phyloP scores from a whole-genome alignment of 2,329 filamentous ascomycete species.

The Blastomyces silverae region DNA sequence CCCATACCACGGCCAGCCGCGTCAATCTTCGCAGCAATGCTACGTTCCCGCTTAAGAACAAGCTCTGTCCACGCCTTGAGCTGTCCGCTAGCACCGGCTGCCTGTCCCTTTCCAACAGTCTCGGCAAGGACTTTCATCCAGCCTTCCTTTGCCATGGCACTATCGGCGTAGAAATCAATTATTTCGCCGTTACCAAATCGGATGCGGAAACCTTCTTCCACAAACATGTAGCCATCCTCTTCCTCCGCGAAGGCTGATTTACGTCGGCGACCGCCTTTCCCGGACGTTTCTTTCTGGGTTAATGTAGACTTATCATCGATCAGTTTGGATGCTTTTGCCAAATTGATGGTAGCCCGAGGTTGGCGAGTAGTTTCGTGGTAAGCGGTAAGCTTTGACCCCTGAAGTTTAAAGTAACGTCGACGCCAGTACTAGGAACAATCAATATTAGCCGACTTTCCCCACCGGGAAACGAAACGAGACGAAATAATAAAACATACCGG shows the following conservation, averaged over 20 bases:
- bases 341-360: conserved; percentile 92
- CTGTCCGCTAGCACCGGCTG: conserved; percentile 34
- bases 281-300: conserved; percentile 73
- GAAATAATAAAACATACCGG: conserved; percentile 58
- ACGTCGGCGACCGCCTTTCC: conserved; percentile 69
- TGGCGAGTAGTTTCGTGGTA: conserved; percentile 95
- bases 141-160: conserved; percentile 74
- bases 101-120: conserved; percentile 52
- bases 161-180: conserved; percentile 97
- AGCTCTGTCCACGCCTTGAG: conserved; percentile 57
- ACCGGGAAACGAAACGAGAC: conserved; percentile 20
- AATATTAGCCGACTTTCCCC: conserved; percentile 36
- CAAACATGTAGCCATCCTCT: conserved; percentile 99
- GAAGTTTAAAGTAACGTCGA: conserved; percentile 91
- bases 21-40: conserved; percentile 30
- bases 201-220: conserved; percentile 97
- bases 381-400: conserved; percentile 83
- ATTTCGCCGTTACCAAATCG: conserved; percentile 97
- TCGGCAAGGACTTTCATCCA: conserved; percentile 90
- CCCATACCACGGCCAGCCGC: conserved; percentile 22
- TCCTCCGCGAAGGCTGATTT: conserved; percentile 96
- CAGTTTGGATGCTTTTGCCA: conserved; percentile 83
- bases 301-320: conserved; percentile 86
- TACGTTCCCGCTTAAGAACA: conserved; percentile 47
- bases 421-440: conserved; percentile 73